Evolutionary conservation across 163 green algal genomes (phyloP).

Genomic region (Botryococcus braunii): DNA sequence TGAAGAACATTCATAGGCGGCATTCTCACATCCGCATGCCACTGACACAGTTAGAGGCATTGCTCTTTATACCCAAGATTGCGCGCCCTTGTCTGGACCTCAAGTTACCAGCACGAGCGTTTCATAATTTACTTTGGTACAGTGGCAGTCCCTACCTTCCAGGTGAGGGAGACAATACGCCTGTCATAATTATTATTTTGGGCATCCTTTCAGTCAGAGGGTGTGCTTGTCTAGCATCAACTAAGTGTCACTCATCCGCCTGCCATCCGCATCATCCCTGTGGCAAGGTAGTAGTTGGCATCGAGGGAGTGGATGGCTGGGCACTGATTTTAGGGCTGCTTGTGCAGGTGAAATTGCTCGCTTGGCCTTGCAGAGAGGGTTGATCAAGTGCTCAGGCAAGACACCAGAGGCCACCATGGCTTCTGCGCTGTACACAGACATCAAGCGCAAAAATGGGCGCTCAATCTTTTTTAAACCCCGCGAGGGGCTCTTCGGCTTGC

Average conservation of each 20-base stretch:
- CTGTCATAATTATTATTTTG: background rate
- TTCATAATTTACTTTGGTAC: too few species aligned
- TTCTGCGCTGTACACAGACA: slow-evolving; percentile 66
- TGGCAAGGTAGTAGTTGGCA: background rate
- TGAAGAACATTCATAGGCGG: background rate
- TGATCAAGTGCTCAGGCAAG: slow-evolving; percentile 57
- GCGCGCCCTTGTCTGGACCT: too few species aligned
- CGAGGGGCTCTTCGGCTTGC: slow-evolving; percentile 50
- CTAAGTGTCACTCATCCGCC: background rate
- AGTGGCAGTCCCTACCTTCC: too few species aligned
- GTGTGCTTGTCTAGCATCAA: background rate
- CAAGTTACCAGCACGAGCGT: too few species aligned
- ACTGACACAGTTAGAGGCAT: too few species aligned
- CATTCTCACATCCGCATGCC: background rate
- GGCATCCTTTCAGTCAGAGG: background rate
- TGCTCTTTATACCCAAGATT: background rate
- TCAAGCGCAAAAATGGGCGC: slow-evolving; percentile 54
- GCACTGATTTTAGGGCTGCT: background rate
- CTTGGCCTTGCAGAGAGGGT: slow-evolving; percentile 36
- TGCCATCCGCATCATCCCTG: background rate
- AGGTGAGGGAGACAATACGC: background rate
- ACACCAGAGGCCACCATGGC: slow-evolving; percentile 78
- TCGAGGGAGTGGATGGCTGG: background rate
- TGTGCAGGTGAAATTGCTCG: slow-evolving; percentile 57
- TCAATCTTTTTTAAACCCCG: slow-evolving; percentile 46